phyloP scores from a whole-genome alignment of 208 protist species.

The Herpetomonas samuelpessoai region DNA sequence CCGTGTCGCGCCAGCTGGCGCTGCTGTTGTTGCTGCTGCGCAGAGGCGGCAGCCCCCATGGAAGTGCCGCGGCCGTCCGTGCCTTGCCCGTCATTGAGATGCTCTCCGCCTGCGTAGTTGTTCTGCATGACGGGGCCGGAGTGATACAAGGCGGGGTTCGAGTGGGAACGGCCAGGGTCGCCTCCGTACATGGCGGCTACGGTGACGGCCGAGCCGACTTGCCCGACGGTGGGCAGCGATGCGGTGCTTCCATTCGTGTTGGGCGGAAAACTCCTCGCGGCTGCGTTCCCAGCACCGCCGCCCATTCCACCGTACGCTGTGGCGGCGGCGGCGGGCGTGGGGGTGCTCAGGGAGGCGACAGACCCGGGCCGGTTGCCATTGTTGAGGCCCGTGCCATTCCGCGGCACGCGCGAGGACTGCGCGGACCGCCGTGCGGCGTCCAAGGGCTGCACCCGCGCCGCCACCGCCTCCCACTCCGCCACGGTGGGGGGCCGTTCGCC shows the following conservation, averaged over 20 bases:
- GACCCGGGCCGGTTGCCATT: background rate
- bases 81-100: too few species aligned
- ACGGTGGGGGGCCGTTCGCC: slow-evolving; percentile 23
- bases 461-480: slow-evolving; percentile 26
- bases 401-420: background rate
- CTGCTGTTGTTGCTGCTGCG: background rate
- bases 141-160: too few species aligned
- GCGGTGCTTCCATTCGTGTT: background rate
- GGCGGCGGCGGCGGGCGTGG: too few species aligned
- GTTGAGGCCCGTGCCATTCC: background rate
- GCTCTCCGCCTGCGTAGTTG: too few species aligned
- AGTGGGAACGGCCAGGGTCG: too few species aligned
- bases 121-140: background rate
- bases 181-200: background rate
- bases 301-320: background rate
- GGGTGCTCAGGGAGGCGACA: background rate
- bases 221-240: background rate
- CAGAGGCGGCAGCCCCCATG: background rate
- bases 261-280: background rate
- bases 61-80: too few species aligned
- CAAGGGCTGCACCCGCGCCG: slow-evolving; percentile 25
- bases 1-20: background rate
- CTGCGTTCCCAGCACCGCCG: too few species aligned
- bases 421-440: slow-evolving; percentile 4
- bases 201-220: background rate